Conservation (phyloP, 2,329 filamentous ascomycete genomes). For the Didymellaceae sp. region DNA sequence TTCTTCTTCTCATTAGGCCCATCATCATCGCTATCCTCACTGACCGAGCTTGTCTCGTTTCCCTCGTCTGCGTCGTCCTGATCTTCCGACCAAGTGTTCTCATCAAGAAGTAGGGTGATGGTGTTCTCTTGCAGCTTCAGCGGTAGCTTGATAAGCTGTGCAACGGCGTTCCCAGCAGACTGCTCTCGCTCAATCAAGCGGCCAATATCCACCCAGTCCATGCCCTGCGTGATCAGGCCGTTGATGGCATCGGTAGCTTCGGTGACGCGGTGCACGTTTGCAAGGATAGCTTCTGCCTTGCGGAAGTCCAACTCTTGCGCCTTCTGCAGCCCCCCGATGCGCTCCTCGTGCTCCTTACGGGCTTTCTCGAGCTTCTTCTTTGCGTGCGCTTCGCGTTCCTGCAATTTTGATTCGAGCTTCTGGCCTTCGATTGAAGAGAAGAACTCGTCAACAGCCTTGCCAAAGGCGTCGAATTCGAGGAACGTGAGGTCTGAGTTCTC, state of each 20-base stretch:
- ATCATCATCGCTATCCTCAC: constrained; percentile 66
- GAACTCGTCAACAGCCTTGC: constrained; percentile 93
- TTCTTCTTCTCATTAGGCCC: constrained; percentile 58
- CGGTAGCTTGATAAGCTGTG: constrained; percentile 83
- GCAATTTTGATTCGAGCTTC: constrained; percentile 81
- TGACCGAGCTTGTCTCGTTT: constrained; percentile 70
- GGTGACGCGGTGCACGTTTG: constrained; percentile 88
- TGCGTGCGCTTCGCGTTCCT: constrained; percentile 81
- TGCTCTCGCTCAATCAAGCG: constrained; percentile 89
- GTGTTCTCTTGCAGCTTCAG: constrained; percentile 90
- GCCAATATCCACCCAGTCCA: constrained; percentile 96
- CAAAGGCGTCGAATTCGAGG: constrained; percentile 82
- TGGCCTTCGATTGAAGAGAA: constrained; percentile 96
- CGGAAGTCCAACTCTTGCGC: constrained; percentile 82
- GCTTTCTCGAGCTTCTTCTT: constrained; percentile 87
- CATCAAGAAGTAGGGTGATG: constrained; percentile 78
- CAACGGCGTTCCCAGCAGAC: constrained; percentile 79
- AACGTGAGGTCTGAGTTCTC: constrained; percentile 71
- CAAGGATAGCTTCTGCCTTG: constrained; percentile 89
- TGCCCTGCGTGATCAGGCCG: constrained; percentile 86
- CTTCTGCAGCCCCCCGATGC: constrained; percentile 82
- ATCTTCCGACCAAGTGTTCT: constrained; percentile 70
- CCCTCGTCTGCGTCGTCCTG: constrained; percentile 64
- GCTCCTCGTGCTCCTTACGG: constrained; percentile 79
- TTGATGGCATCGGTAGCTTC: constrained; percentile 94